Evolutionary conservation across 129 eudicot genomes (phyloP).

Genomic region (Mikania micrantha): DNA sequence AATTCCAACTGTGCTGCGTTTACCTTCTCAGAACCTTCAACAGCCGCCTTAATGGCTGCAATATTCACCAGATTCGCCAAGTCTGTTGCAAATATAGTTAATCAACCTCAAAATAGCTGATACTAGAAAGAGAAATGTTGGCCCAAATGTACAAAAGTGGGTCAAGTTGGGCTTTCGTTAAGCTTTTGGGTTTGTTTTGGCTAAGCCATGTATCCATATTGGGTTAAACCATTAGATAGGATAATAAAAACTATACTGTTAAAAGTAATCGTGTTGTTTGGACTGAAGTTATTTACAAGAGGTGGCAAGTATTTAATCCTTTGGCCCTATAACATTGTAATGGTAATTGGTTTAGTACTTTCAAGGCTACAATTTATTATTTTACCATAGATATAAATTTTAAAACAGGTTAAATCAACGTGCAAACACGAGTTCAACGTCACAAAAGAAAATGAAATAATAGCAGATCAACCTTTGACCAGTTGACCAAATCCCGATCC

Average conservation of each 20-base stretch:
- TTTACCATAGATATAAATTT: not conserved
- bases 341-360: not conserved
- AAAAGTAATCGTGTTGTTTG: not conserved
- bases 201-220: not conserved
- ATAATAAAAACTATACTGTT: not conserved
- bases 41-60: conserved; percentile 90
- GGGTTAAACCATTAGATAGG: not conserved
- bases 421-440: not conserved
- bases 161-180: not conserved
- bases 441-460: not conserved
- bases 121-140: not conserved
- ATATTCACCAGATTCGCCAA: conserved; percentile 81
- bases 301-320: not conserved
- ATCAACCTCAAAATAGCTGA: not conserved
- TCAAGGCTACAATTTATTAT: not conserved
- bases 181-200: not conserved
- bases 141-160: not conserved
- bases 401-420: not conserved
- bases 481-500: not conserved
- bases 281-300: not conserved
- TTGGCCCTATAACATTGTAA: not conserved
- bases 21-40: conserved; percentile 71
- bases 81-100: conserved; percentile 36
- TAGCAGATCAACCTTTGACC: not conserved
- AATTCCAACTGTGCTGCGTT: conserved; percentile 63